These are phyloP conservation scores for Aspergillus phoenicis DNA, from an alignment of 2,329 filamentous ascomycete genomes.

Conservation along the genomic window DNA sequence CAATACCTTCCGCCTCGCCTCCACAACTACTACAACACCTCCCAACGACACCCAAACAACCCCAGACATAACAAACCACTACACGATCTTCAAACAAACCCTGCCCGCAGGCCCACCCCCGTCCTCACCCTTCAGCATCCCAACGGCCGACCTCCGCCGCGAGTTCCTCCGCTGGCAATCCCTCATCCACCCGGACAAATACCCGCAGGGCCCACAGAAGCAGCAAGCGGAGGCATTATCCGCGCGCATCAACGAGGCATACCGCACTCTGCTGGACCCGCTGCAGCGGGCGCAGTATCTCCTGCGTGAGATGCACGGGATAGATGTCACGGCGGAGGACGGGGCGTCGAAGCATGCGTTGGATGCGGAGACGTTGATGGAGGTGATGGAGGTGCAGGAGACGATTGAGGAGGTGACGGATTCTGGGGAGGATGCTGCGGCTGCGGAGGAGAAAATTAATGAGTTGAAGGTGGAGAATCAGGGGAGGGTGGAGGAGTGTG, in stretches of 20 bases:
- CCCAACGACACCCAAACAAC: conserved; percentile 14
- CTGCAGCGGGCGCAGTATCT: conserved; percentile 87
- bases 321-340: conserved; percentile 74
- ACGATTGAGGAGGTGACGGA: conserved; percentile 64
- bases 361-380: conserved; percentile 74
- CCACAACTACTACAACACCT: conserved; percentile 10
- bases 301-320: conserved; percentile 64
- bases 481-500: conserved; percentile 64
- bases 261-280: conserved; percentile 78
- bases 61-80: conserved; percentile 63
- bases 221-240: conserved; percentile 74
- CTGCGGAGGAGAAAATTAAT: conserved; percentile 61
- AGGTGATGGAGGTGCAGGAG: conserved; percentile 81
- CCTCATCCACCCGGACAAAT: conserved; percentile 53
- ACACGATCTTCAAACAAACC: conserved; percentile 83
- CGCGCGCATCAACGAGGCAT: conserved; percentile 85
- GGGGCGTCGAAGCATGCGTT: conserved; percentile 70
- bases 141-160: conserved; percentile 68
- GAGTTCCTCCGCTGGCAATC: conserved; percentile 86
- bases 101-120: conserved; percentile 79
- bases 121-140: conserved; percentile 71
- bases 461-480: conserved; percentile 71
- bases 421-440: conserved; percentile 37
- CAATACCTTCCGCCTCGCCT: conserved; percentile 21
- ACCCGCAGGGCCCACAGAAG: conserved; percentile 50